Evolutionary conservation across 441 rosid species (phyloP).

Genomic region (Croton laevigatus): DNA sequence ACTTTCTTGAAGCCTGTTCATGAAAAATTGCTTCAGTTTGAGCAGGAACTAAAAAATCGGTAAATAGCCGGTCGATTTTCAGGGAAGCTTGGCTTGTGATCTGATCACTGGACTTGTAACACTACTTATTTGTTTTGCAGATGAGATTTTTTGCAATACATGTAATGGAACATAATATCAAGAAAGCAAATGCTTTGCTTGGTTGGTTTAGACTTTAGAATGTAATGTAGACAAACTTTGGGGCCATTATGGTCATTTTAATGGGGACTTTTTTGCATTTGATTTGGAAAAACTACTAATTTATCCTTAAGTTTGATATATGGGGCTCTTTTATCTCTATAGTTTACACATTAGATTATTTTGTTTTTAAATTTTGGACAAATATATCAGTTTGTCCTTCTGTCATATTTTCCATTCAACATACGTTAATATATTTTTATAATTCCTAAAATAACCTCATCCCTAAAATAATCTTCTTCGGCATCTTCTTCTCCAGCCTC

Average conservation of each 20-base stretch:
- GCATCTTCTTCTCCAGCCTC: too few relatives aligned
- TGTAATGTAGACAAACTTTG: neutral
- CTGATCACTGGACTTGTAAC: constrained; percentile 15
- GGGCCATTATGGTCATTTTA: neutral
- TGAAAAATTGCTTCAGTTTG: constrained; percentile 70
- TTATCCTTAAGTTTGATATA: too few relatives aligned
- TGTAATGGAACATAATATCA: constrained; percentile 20
- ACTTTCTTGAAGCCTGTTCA: constrained; percentile 70
- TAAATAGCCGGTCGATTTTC: constrained; percentile 25
- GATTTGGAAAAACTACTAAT: neutral
- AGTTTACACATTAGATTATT: too few relatives aligned
- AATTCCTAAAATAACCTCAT: too few relatives aligned
- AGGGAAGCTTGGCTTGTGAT: constrained; percentile 3
- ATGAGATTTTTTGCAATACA: neutral
- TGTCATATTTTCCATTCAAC: too few relatives aligned
- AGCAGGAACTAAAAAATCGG: constrained; percentile 80
- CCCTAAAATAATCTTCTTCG: too few relatives aligned
- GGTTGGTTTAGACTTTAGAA: neutral
- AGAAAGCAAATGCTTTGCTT: constrained; percentile 12
- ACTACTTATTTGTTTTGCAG: constrained; percentile 20
- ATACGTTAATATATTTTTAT: too few relatives aligned
- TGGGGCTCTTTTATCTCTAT: too few relatives aligned
- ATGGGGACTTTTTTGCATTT: neutral
- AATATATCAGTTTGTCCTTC: too few relatives aligned
- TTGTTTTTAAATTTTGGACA: too few relatives aligned